Evolutionary conservation across 2,329 filamentous ascomycete genomes (phyloP).

Genomic region (Hypocrella siamensis): DNA sequence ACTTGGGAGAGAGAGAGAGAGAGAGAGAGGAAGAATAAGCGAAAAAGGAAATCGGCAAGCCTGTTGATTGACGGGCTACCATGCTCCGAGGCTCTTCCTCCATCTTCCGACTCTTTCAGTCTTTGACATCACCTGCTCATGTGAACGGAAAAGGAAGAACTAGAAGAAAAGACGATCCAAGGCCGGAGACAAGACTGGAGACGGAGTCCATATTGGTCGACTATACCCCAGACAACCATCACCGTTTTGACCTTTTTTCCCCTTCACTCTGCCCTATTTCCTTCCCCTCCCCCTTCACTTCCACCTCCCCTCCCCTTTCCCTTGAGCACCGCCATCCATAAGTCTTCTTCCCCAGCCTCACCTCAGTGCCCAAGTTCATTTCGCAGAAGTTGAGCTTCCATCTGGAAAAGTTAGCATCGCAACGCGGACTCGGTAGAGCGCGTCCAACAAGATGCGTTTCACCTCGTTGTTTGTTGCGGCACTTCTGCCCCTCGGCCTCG

Average conservation of each 20-base stretch:
- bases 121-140: background rate
- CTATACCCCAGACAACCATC: background rate
- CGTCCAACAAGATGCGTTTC: constrained; percentile 17
- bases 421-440: background rate
- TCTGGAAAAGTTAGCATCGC: background rate
- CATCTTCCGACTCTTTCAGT: constrained; percentile 1
- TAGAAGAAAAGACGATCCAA: background rate
- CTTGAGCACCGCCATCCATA: too few relatives aligned
- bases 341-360: too few relatives aligned
- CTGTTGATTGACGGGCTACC: too few relatives aligned
- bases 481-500: constrained; percentile 16
- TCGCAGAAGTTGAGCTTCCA: too few relatives aligned
- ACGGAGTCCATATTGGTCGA: constrained; percentile 2
- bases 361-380: too few relatives aligned
- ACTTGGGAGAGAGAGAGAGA: too few relatives aligned
- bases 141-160: background rate
- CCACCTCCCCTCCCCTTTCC: too few relatives aligned
- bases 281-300: background rate
- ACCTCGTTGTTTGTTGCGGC: constrained; percentile 17
- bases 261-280: background rate
- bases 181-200: background rate
- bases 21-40: too few relatives aligned
- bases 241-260: background rate
- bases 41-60: too few relatives aligned
- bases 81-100: constrained; percentile 3